A percentile compares a stretch with the other conserved stretches of the same genome.
These are phyloP conservation scores for Calonectria pauciramosa DNA, from an alignment of 2,329 filamentous ascomycete species.

Conservation along the genomic window DNA sequence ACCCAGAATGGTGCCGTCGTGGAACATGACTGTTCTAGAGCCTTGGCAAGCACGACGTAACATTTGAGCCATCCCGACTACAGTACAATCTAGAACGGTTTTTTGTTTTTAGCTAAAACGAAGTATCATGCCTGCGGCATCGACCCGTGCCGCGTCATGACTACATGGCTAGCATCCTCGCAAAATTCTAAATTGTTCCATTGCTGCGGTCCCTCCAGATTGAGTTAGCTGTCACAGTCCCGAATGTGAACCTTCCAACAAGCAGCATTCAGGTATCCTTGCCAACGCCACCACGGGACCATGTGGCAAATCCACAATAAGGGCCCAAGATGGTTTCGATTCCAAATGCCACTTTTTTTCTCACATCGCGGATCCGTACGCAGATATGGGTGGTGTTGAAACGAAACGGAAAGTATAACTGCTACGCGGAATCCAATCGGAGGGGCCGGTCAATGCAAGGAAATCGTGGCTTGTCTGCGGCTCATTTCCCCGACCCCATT, in stretches of 20 bases:
- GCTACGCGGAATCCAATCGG: constrained; percentile 1
- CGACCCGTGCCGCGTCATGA: constrained; percentile 1
- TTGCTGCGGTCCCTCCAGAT: constrained; percentile 2
- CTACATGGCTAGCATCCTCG: background rate
- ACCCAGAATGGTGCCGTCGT: background rate
- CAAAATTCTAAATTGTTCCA: constrained; percentile 13
- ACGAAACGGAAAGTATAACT: constrained; percentile 1
- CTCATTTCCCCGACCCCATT: constrained; percentile 1
- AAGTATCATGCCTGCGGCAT: background rate
- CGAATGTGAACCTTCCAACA: background rate
- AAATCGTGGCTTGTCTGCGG: background rate
- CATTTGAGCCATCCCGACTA: background rate
- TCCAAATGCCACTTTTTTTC: background rate
- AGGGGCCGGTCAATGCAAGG: background rate
- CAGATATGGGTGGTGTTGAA: background rate
- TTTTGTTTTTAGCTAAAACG: background rate
- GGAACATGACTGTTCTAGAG: constrained; percentile 4
- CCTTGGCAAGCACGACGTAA: background rate
- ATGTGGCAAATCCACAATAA: background rate
- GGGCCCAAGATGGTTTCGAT: background rate
- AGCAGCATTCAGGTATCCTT: background rate
- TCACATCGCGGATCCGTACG: constrained; percentile 1
- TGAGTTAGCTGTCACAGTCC: constrained; percentile 1
- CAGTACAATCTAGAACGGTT: background rate
- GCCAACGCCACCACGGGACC: background rate